Base-by-base conservation (phyloP, 2,329 filamentous ascomycete species). In the Diaporthe amygdali region DNA sequence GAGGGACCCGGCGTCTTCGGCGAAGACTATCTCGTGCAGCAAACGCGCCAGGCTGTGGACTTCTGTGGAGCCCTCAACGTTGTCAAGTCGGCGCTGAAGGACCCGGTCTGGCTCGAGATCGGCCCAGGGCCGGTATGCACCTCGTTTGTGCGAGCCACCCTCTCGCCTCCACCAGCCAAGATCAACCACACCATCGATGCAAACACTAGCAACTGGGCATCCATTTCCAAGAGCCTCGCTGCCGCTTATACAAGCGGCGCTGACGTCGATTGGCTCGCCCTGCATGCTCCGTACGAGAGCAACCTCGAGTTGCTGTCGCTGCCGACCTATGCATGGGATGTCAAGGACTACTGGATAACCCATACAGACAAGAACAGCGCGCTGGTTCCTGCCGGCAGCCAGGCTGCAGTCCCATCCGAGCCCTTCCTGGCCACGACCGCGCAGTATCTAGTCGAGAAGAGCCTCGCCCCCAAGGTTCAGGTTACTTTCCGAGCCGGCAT, bases 81-180 rank as follows among this genome's bases (percentile, higher is more conserved):
- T 2, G 81, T 86, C 15, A 82, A 82, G 51, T 89, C 87, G 12
- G 84, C 88, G 75, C 82, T 86, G 69, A 87, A 89, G 72, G 88
- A 89, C 79, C 90, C 90, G 10, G 84, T 89, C 25, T 93, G 88
- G 87, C 81, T 93, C 68, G 92, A 94, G 77, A 82, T 93, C 75
- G 91, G 92, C 15, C 90, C 91, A 37, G 82, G 81, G n/a, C 89
- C 91, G 76, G 85, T 90, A 68, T 79, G 92, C 34, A 86, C 88
- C 76, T 84, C 90, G 74, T 85, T 87, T 69, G 88, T 86, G 66
- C 87, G 84, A 39, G 86, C 86, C 46, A 86, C 91, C 73, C 83
- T 87, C n/a, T 81, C 83, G 44, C 85, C 85, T 44, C 79, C 82
- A 47, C 86, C 89, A n/a, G 82, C 86, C 49, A 79, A 91, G 44